phyloP scores from a whole-genome alignment of 164 flowering plant genomes.

The Platanus orientalis region DNA sequence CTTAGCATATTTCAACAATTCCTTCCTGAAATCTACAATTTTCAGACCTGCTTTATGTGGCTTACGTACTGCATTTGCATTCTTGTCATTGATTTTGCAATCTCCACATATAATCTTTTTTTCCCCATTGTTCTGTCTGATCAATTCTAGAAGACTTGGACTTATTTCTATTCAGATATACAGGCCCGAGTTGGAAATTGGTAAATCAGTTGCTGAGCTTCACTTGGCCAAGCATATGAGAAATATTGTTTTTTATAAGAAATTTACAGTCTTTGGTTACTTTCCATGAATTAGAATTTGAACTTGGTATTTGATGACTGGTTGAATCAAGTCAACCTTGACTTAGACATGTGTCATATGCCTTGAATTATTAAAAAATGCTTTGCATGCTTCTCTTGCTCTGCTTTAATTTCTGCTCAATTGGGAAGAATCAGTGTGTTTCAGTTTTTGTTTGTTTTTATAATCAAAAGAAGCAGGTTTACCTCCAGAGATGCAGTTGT shows the following conservation, averaged over 20 bases:
- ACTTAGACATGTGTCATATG: neutral
- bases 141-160: neutral
- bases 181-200: neutral
- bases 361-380: neutral
- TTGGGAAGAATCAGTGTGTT: neutral
- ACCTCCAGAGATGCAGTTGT: too few relatives aligned
- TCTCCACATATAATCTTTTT: neutral
- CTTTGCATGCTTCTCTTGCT: neutral
- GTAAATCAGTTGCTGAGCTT: neutral
- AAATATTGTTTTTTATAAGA: neutral
- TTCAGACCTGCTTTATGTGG: too few relatives aligned
- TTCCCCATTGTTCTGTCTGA: neutral
- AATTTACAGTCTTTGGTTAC: too few relatives aligned
- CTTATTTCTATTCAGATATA: neutral
- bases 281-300: too few relatives aligned
- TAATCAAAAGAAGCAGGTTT: neutral
- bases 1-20: too few relatives aligned
- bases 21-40: too few relatives aligned
- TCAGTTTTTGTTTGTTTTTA: neutral
- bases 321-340: neutral
- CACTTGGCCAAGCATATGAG: neutral
- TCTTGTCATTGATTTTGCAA: neutral
- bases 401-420: neutral
- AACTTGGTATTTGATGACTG: too few relatives aligned
- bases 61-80: neutral